Conservation (phyloP, 306 rosid species). For the Vigna angularis region DNA sequence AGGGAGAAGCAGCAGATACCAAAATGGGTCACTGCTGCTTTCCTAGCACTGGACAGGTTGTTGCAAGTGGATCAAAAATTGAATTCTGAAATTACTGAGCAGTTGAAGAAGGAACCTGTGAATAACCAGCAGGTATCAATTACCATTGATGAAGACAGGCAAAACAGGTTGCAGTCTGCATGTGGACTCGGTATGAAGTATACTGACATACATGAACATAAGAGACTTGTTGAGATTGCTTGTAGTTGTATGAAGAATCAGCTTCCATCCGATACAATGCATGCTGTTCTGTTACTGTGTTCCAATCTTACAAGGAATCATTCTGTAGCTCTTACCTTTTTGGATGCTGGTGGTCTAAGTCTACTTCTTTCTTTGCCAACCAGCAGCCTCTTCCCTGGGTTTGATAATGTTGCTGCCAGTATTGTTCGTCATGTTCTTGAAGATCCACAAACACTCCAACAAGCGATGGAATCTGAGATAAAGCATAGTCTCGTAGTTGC, state of each 20-base stretch:
- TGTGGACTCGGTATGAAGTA: constrained; percentile 71
- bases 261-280: constrained; percentile 94
- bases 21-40: constrained; percentile 94
- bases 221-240: constrained; percentile 88
- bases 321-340: constrained; percentile 81
- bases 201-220: constrained; percentile 80
- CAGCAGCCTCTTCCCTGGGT: constrained; percentile 93
- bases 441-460: constrained; percentile 99
- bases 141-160: constrained; percentile 87
- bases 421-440: constrained; percentile 96
- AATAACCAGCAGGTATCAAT: constrained; percentile 66
- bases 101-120: constrained; percentile 75
- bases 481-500: constrained; percentile 78
- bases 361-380: constrained; percentile 94
- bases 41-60: constrained; percentile 91
- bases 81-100: constrained; percentile 83
- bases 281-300: constrained; percentile 90
- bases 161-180: constrained; percentile 79
- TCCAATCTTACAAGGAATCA: constrained; percentile 94
- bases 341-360: constrained; percentile 91
- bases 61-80: constrained; percentile 90
- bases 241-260: constrained; percentile 88
- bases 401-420: constrained; percentile 93
- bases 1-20: constrained; percentile 70
- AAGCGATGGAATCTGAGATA: constrained; percentile 98